Conservation (phyloP, 1,139 yeast species). For the Geotrichum carabidarum region DNA sequence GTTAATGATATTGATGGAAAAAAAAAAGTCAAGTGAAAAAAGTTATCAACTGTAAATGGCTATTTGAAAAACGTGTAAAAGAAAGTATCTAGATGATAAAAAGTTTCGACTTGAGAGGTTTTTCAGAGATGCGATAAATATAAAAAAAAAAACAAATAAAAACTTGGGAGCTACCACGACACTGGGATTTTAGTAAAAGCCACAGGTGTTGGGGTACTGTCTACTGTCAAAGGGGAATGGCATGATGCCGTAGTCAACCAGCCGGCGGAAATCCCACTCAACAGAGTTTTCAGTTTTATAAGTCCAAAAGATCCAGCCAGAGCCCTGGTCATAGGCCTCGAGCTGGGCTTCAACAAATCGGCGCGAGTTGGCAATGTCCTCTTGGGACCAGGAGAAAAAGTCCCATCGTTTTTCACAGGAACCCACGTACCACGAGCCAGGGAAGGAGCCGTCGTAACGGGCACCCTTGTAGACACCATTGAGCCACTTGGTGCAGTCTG, state of each 20-base stretch:
- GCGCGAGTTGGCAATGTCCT: constrained; percentile 55
- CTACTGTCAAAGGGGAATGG: constrained; percentile 73
- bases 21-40: not conserved
- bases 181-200: constrained; percentile 26
- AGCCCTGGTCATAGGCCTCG: constrained; percentile 67
- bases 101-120: not conserved
- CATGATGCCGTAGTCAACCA: constrained; percentile 57
- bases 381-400: constrained; percentile 54
- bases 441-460: constrained; percentile 68
- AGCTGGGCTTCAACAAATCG: constrained; percentile 81
- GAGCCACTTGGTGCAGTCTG: constrained; percentile 88
- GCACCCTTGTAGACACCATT: constrained; percentile 90
- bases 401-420: constrained; percentile 59
- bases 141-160: not conserved
- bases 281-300: constrained; percentile 80
- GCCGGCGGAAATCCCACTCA: constrained; percentile 78
- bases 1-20: not conserved
- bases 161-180: not conserved
- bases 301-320: constrained; percentile 91
- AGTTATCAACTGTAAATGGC: not conserved
- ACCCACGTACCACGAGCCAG: constrained; percentile 49
- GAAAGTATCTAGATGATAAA: not conserved
- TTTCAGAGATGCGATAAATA: not conserved
- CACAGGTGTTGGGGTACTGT: constrained; percentile 66
- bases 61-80: not conserved